Evolutionary conservation across 1,284 basidiomycete species (phyloP).

Genomic region (Ustilago lituana): DNA sequence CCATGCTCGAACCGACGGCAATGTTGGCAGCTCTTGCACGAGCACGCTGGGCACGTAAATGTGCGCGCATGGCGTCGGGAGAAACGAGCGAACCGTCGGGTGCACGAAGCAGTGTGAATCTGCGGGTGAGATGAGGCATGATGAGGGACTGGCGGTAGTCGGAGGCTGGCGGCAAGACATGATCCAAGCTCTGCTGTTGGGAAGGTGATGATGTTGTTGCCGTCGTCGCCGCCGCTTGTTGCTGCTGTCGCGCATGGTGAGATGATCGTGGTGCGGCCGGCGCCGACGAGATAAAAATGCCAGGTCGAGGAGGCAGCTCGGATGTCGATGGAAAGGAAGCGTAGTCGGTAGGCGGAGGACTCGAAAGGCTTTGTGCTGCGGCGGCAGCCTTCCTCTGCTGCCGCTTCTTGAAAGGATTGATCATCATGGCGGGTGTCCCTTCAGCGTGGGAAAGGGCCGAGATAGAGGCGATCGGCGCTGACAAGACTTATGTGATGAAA

Average conservation of each 20-base stretch:
- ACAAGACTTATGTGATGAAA: background rate
- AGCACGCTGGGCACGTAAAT: slow-evolving; percentile 56
- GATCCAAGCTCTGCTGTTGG: slow-evolving; percentile 26
- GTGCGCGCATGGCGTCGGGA: slow-evolving; percentile 62
- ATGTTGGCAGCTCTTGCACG: slow-evolving; percentile 52
- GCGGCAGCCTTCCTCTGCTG: slow-evolving; percentile 27
- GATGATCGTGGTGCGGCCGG: slow-evolving; percentile 13
- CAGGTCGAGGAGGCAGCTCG: slow-evolving; percentile 28
- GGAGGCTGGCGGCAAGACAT: slow-evolving; percentile 48
- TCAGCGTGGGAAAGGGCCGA: background rate
- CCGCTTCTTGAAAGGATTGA: slow-evolving; percentile 47
- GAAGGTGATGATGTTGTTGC: background rate
- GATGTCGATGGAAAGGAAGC: slow-evolving; percentile 14
- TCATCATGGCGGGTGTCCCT: slow-evolving; percentile 19
- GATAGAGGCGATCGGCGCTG: background rate
- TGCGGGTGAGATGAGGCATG: slow-evolving; percentile 61
- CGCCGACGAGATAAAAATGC: slow-evolving; percentile 25
- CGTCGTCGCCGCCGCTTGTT: background rate
- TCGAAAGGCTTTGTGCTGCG: slow-evolving; percentile 1
- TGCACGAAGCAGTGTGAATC: slow-evolving; percentile 58
- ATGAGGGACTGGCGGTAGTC: slow-evolving; percentile 60
- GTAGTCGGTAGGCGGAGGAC: slow-evolving; percentile 26
- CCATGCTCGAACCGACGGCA: slow-evolving; percentile 14
- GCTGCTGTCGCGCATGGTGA: slow-evolving; percentile 1
- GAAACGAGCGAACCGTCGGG: slow-evolving; percentile 59